Base-by-base conservation (phyloP, 2,329 filamentous ascomycete species). In the Diplodia sapinea region DNA sequence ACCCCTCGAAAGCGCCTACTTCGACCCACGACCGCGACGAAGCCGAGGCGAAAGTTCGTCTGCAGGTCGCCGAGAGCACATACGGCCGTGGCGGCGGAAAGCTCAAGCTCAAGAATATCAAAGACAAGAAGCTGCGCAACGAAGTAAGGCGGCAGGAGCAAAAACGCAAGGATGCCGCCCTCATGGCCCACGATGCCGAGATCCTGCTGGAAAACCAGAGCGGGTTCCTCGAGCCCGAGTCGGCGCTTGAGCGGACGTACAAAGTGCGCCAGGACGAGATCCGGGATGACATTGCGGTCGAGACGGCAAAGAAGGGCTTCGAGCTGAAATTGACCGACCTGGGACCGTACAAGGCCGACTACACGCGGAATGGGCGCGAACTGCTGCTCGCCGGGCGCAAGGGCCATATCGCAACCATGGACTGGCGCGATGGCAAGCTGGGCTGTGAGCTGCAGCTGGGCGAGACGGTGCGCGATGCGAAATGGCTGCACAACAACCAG, bases 401-500 rank as follows among this genome's bases (percentile, higher is more conserved):
- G 80, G 95, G 95, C 15, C 95, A 99, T 87, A 84, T 99, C 71
- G 94, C 95, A 67, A 94, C 92, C 0, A 96, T 98, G 88, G 94
- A 99, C 80, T 99, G 95, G 94, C 86, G 94, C 70, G 90, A 91
- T 72, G 94, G 94, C 51, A 97, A 94, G 79, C 82, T 97, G 69
- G 92, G 92, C 7, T 97, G 93, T 77, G 95, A 99, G 78, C 75
- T 98, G 70, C 93, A 99, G 77, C 84, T 99, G 70, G 88, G 89
- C 62, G 95, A 99, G 83, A 98, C 93, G 0, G 86, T 98, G 13
- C 86, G 94, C 64, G 94, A 97, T 80, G 90, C 91, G 31, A 90
- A 89, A 76, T 99, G 93, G 91, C 84, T 98, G 73, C 93, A 97
- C 81, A 97, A 97, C 78, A 94, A 95, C 78, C 93, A 97, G 76